Conservation (phyloP, 352 stramenopile genomes). For the Globisporangium recalcitrans region DNA sequence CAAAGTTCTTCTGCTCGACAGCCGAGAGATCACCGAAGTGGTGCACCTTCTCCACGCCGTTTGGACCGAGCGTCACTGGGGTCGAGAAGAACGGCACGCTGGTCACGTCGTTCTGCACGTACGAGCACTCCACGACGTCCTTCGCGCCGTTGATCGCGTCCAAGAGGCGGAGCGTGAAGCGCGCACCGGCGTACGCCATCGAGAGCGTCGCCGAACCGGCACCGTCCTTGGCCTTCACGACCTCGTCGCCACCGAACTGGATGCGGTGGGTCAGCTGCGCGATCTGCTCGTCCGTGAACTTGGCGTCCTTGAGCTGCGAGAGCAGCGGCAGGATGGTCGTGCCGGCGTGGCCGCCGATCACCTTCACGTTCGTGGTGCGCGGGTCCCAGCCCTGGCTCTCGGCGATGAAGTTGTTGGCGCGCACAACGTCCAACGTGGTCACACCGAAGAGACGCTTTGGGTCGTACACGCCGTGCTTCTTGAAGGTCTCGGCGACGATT, state of each 20-base stretch:
- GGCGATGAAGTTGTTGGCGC: slow-evolving; percentile 94
- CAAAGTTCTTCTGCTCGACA: slow-evolving; percentile 85
- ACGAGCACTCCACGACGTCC: slow-evolving; percentile 96
- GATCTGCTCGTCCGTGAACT: slow-evolving; percentile 93
- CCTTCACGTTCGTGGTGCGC: slow-evolving; percentile 85
- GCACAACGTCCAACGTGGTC: slow-evolving; percentile 97
- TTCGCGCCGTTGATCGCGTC: slow-evolving; percentile 93
- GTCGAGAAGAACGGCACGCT: slow-evolving; percentile 94
- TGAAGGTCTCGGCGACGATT: slow-evolving; percentile 98
- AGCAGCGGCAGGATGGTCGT: slow-evolving; percentile 99
- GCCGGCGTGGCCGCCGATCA: slow-evolving; percentile 98
- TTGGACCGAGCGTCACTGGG: slow-evolving; percentile 93
- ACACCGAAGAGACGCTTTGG: slow-evolving; percentile 97
- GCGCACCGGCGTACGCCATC: slow-evolving; percentile 98
- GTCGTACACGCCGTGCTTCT: slow-evolving; percentile 95
- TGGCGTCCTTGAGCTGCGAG: slow-evolving; percentile 91
- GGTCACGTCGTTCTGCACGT: slow-evolving; percentile 95
- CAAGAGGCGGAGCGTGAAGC: slow-evolving; percentile 92
- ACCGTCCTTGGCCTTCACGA: slow-evolving; percentile 96
- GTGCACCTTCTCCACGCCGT: slow-evolving; percentile 95
- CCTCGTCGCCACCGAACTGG: slow-evolving; percentile 92
- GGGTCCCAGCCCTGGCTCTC: slow-evolving; percentile 78
- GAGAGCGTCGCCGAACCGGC: slow-evolving; percentile 97
- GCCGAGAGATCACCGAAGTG: slow-evolving; percentile 85
- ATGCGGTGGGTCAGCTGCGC: slow-evolving; percentile 95